A percentile compares a stretch with the other conserved stretches of the same genome.
Conservation (phyloP, 129 eudicot genomes). For the Saussurea involucrata region DNA sequence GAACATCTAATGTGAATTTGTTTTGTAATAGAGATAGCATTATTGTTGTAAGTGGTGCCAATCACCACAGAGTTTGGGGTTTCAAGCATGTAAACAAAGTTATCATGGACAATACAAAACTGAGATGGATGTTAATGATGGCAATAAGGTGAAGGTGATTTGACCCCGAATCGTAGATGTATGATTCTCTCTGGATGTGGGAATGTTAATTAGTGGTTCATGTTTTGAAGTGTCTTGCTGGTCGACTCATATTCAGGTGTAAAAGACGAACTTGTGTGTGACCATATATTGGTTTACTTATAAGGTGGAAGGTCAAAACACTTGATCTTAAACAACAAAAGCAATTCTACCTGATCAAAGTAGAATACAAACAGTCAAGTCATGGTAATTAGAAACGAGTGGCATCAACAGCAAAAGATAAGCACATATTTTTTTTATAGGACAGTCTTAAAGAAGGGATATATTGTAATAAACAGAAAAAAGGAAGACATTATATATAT, state of each 20-base stretch:
- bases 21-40: not conserved
- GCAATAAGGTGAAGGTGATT: not conserved
- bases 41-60: not conserved
- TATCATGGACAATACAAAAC: not conserved
- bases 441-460: not conserved
- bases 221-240: not conserved
- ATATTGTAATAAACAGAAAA: too few species aligned
- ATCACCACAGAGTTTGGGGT: not conserved
- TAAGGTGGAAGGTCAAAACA: conserved; percentile 12
- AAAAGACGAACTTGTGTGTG: not conserved
- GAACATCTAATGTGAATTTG: not conserved
- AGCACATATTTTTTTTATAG: not conserved
- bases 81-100: not conserved
- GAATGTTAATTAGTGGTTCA: not conserved
- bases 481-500: too few species aligned
- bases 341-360: conserved; percentile 25
- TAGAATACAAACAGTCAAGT: not conserved
- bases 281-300: not conserved
- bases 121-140: not conserved
- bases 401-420: not conserved
- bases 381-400: not conserved
- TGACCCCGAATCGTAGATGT: not conserved
- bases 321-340: conserved; percentile 3
- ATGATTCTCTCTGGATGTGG: not conserved
- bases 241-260: not conserved